Evolutionary conservation across 164 flowering plant genomes (phyloP).

Genomic region (Tinospora cordifolia): DNA sequence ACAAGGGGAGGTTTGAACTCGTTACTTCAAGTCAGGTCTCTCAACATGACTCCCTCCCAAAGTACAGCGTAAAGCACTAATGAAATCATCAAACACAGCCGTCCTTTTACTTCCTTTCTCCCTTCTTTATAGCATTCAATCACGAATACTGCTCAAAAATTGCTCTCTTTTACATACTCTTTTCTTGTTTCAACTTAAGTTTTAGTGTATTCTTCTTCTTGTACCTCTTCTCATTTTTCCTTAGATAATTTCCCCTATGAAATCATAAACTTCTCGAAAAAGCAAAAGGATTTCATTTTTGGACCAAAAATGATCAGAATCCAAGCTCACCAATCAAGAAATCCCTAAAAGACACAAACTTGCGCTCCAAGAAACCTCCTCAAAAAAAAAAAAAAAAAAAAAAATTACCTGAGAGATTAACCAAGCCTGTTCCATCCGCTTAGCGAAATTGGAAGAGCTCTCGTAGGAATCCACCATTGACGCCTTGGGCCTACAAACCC

Average conservation of each 20-base stretch:
- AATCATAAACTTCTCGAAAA: neutral
- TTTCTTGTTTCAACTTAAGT: too few species aligned
- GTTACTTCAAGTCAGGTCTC: too few species aligned
- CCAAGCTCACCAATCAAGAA: neutral
- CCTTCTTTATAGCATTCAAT: neutral
- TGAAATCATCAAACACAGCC: neutral
- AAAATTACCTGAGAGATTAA: conserved; percentile 55
- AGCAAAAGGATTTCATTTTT: neutral
- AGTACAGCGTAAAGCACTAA: neutral
- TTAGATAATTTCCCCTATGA: too few species aligned
- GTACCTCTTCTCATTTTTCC: too few species aligned
- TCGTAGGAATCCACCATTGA: conserved; percentile 60
- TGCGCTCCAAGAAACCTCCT: neutral
- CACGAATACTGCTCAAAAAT: neutral
- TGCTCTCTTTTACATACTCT: too few species aligned
- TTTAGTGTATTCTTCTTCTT: neutral
- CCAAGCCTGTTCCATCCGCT: conserved; percentile 78
- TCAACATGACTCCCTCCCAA: neutral
- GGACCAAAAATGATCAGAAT: neutral
- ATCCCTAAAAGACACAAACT: neutral
- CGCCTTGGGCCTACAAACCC: conserved; percentile 35
- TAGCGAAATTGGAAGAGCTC: conserved; percentile 55
- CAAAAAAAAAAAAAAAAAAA: neutral
- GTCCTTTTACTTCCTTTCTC: too few species aligned
- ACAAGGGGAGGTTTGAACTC: too few species aligned